These are phyloP conservation scores for Candida oleophila DNA, from an alignment of 805 yeast species.

Conservation along the genomic window DNA sequence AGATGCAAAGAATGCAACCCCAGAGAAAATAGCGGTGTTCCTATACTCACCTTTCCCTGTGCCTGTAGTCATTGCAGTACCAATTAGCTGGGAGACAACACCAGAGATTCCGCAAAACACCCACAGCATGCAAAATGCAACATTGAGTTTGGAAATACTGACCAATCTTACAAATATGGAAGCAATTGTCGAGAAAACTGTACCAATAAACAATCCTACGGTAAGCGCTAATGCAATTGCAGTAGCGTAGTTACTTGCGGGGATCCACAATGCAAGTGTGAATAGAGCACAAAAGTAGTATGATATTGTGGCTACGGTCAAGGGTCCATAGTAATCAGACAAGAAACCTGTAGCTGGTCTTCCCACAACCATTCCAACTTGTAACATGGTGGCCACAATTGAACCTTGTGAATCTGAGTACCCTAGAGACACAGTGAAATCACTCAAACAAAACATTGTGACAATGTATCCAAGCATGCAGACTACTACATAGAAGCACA, in stretches of 20 bases:
- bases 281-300: constrained; percentile 18
- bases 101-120: constrained; percentile 44
- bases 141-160: constrained; percentile 48
- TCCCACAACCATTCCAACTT: constrained; percentile 51
- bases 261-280: constrained; percentile 29
- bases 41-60: constrained; percentile 41
- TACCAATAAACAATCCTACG: constrained; percentile 53
- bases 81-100: constrained; percentile 53
- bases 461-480: constrained; percentile 57
- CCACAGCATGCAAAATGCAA: constrained; percentile 50
- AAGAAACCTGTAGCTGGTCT: constrained; percentile 50
- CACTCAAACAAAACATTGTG: constrained; percentile 52
- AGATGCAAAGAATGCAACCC: constrained; percentile 45
- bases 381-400: constrained; percentile 53
- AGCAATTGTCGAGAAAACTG: constrained; percentile 51
- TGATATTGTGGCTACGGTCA: constrained; percentile 31
- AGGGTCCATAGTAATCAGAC: constrained; percentile 48
- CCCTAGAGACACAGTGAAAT: constrained; percentile 56
- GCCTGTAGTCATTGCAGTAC: constrained; percentile 43
- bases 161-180: constrained; percentile 48
- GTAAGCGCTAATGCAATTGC: constrained; percentile 47
- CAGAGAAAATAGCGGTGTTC: constrained; percentile 53
- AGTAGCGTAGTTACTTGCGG: constrained; percentile 51
- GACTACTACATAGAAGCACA: constrained; percentile 35
- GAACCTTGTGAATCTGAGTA: constrained; percentile 50